Evolutionary conservation across 345 rosid genomes (phyloP).

Genomic region (Eucalyptus polyanthemos): DNA sequence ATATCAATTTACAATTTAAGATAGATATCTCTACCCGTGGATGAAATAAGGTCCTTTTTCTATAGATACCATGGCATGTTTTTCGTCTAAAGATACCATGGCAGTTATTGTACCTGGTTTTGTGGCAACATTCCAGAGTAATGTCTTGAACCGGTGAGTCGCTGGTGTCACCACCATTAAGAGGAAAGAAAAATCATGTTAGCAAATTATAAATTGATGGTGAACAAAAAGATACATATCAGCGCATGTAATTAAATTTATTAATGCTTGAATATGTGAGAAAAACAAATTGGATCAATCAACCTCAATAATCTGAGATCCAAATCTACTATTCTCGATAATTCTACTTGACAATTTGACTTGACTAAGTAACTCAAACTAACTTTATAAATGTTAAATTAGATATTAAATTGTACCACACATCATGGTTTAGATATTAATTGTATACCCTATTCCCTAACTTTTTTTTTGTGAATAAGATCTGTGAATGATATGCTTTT

Average conservation of each 20-base stretch:
- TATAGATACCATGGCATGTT: background rate
- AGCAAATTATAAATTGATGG: background rate
- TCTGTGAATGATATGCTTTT: background rate
- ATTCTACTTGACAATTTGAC: background rate
- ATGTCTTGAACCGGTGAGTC: background rate
- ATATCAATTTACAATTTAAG: background rate
- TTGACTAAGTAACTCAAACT: background rate
- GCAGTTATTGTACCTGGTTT: background rate
- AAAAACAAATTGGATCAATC: background rate
- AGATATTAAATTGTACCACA: too few relatives aligned
- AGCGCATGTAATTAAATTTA: background rate
- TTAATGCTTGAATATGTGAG: background rate
- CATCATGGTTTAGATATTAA: too few relatives aligned
- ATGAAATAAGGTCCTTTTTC: background rate
- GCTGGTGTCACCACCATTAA: background rate
- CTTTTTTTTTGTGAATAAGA: background rate
- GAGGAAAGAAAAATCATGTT: background rate
- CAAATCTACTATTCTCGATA: background rate
- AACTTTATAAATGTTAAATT: background rate
- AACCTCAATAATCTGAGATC: background rate
- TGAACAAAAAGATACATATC: background rate
- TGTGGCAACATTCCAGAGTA: background rate
- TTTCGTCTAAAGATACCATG: background rate
- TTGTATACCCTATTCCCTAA: background rate
- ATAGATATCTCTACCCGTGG: background rate